Conservation (phyloP, 1,284 basidiomycete species). For the Ustilago hordei region DNA sequence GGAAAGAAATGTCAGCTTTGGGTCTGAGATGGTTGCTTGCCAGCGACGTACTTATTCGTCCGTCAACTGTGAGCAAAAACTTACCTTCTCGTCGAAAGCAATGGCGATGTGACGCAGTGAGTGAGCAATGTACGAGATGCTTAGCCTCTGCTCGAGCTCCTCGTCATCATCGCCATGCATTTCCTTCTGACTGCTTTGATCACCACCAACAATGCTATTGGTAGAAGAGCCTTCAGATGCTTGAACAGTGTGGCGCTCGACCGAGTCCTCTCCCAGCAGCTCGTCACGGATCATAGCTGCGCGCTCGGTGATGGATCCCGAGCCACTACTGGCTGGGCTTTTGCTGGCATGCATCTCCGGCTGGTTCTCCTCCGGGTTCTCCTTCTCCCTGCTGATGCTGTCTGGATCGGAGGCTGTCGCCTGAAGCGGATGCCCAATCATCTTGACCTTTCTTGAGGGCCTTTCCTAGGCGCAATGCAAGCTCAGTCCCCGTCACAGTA, state of each 20-base stretch:
- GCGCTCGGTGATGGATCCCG: slow-evolving; percentile 27
- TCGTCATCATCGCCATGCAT: not conserved
- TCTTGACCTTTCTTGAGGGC: not conserved
- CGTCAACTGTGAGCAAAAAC: not conserved
- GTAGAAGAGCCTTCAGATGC: slow-evolving; percentile 12
- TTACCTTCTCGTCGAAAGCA: slow-evolving; percentile 46
- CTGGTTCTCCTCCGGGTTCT: not conserved
- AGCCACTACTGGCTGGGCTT: slow-evolving; percentile 12
- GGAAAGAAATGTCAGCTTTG: not conserved
- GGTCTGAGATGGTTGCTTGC: not conserved
- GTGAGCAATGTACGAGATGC: slow-evolving; percentile 23
- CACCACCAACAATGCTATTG: not conserved
- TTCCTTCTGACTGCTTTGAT: not conserved
- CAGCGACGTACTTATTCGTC: not conserved
- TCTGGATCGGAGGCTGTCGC: not conserved
- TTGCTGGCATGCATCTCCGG: not conserved
- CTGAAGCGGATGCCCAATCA: not conserved
- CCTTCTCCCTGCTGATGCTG: not conserved
- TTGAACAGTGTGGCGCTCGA: slow-evolving; percentile 12
- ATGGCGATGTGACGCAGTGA: slow-evolving; percentile 40
- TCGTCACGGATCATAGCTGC: slow-evolving; percentile 39
- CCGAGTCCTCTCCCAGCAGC: slow-evolving; percentile 24
- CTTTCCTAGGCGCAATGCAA: no score
- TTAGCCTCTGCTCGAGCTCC: slow-evolving; percentile 21
- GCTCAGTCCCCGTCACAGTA: no score